Evolutionary conservation across 139 green algal species (phyloP).

Genomic region (Gonium pectorale): DNA sequence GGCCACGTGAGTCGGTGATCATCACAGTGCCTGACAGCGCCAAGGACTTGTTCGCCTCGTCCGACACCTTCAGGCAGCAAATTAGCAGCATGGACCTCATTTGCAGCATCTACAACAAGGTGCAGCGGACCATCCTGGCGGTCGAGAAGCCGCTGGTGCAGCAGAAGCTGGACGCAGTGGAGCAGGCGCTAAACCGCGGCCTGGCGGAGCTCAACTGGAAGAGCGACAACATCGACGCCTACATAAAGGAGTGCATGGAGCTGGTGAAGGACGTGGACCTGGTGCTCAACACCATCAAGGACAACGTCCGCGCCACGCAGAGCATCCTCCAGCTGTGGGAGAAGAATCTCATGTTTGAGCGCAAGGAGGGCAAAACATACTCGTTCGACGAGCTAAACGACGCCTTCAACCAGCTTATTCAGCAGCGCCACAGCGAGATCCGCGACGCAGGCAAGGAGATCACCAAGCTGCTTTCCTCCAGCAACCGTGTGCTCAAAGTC

Average conservation of each 20-base stretch:
- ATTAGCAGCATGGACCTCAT: conserved; percentile 89
- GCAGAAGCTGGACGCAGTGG: conserved; percentile 78
- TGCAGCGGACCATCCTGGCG: conserved; percentile 79
- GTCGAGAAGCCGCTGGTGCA: conserved; percentile 89
- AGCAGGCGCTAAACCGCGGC: conserved; percentile 71
- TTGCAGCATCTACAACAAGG: conserved; percentile 83
- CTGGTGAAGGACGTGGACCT: conserved; percentile 80
- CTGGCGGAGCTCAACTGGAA: conserved; percentile 85
- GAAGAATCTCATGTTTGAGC: conserved; percentile 88
- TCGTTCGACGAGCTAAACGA: conserved; percentile 83
- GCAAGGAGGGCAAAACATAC: conserved; percentile 88
- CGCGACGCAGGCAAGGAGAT: conserved; percentile 85
- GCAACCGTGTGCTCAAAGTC: conserved; percentile 83
- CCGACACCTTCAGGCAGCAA: conserved; percentile 82
- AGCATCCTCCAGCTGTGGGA: conserved; percentile 67
- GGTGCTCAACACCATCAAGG: conserved; percentile 84
- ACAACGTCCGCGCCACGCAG: conserved; percentile 77
- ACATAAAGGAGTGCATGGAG: conserved; percentile 83
- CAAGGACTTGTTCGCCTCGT: conserved; percentile 66
- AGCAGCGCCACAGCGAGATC: conserved; percentile 74
- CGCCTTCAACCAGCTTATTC: conserved; percentile 61
- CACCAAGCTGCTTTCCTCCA: conserved; percentile 81
- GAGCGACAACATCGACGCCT: conserved; percentile 80
- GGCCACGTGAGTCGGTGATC: no score
- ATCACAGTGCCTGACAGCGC: conserved; percentile 49